phyloP scores from a whole-genome alignment of 2,329 filamentous ascomycete species.

The Colletotrichum tropicale region DNA sequence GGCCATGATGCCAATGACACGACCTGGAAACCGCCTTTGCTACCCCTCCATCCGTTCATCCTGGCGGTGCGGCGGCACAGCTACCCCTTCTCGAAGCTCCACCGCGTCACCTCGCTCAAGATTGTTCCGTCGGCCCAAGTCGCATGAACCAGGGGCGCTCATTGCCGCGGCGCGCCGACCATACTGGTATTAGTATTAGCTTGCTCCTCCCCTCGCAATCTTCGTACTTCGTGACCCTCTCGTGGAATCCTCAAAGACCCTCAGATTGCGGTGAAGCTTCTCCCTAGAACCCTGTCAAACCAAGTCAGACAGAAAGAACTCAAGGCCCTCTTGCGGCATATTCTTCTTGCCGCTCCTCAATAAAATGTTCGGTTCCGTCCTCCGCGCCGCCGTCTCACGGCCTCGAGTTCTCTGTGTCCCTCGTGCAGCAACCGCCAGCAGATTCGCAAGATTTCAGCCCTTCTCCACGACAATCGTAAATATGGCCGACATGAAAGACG shows the following conservation, averaged over 20 bases:
- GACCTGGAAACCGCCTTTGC: neutral
- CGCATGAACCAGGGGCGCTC: slow-evolving; percentile 5
- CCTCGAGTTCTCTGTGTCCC: slow-evolving; percentile 2
- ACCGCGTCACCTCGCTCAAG: slow-evolving; percentile 13
- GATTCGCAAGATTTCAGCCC: slow-evolving; percentile 4
- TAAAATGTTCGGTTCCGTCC: slow-evolving; percentile 18
- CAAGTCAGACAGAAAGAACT: neutral
- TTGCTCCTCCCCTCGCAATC: neutral
- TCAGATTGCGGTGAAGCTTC: slow-evolving; percentile 9
- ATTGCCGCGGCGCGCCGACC: slow-evolving; percentile 10
- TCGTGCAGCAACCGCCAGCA: neutral
- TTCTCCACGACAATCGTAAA: slow-evolving; percentile 13
- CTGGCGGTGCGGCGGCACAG: neutral
- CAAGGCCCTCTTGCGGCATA: slow-evolving; percentile 10
- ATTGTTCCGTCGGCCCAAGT: slow-evolving; percentile 12
- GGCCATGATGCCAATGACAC: neutral
- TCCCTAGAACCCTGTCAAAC: slow-evolving; percentile 15
- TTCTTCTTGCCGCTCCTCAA: neutral
- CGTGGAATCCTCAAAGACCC: slow-evolving; percentile 6
- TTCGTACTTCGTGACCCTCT: neutral
- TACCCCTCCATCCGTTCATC: neutral
- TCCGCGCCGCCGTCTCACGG: slow-evolving; percentile 12
- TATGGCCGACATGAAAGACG: slow-evolving; percentile 48
- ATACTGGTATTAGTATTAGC: slow-evolving; percentile 16
- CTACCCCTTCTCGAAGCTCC: slow-evolving; percentile 2